Evolutionary conservation across 2,329 filamentous ascomycete genomes (phyloP), one percentile per base, ranked within the genome.

Genomic region (Alternaria triticimaculans): DNA sequence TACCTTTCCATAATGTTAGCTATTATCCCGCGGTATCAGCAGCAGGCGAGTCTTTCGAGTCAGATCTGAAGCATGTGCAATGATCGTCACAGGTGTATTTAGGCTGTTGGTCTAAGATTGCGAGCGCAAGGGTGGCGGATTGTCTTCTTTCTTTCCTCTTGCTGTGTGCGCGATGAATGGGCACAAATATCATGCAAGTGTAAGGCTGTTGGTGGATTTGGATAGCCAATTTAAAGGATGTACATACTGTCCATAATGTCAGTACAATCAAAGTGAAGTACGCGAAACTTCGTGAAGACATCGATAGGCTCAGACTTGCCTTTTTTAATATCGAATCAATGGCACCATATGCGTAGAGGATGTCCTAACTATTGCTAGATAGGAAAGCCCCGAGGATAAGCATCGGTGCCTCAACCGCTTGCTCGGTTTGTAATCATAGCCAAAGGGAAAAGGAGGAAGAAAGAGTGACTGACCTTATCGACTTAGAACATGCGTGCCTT

Each of bases 401-500:
- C 50, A 58, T 66, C 64, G 69, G 67, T 75, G 67, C 69, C 71
- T 78, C 66, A 54, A 57, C 62, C 68, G 54, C 70, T 77, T 74
- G 70, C 65, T 62, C 62, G 48, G 28, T 48, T 37, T 67, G 26
- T 78, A 77, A 76, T 79, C 77, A 79, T 74, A 46, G 74, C 74
- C 62, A 53, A 43, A 45, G 59, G 60, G 26, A 20, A 58, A 45
- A 21, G 0, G 8, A 25, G 10, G 57, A 61, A 30, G 56, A 49
- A 58, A 25, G n/a, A 11, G 5, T 15, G 23, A 73, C 74, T 71
- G 61, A 76, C 73, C 56, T 60, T 37, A 15, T 79, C 71, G 80
- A 37, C 70, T 75, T 46, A 86, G 67, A 11, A 80, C 62, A 15
- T 83, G 78, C 1, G 84, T 85, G 21, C 84, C 84, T 66, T 84